Evolutionary conservation across 495 filamentous ascomycete genomes (phyloP), one percentile per base, ranked within the genome.

Genomic region (Xanthoparmelia taractica): DNA sequence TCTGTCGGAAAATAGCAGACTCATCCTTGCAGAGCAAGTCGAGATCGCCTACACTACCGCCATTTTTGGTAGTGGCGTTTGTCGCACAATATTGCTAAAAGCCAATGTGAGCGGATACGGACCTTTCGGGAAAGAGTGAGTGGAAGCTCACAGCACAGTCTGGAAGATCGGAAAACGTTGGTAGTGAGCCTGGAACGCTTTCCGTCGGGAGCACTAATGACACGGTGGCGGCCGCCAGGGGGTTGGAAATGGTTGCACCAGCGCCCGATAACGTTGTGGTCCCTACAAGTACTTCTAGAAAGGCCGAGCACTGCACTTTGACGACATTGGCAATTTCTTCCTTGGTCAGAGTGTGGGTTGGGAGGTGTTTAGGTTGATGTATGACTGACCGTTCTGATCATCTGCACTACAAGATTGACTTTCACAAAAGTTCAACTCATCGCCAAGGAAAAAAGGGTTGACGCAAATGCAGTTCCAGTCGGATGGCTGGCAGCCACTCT

Each of bases 51-150:
- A 33, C 48, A 33, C 20, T 25, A 33, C 48, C 48, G 2, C 48
- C 48, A 54, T 54, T 54, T 15, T 54, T 54, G 20, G 48, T 54
- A 2, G 48, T 54, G 8, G 48, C 48, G 29, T 54, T 54, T 54
- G 8, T 25, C 2, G 48, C 48, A 18, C 48, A 54, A 15, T 12
- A 54, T 54, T 54, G 48, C 48, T 54, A 33, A 17, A 12, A 27
- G 23, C 12, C 10, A 2, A 2, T 2, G 48, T 54, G 29, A 33
- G 29, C 8, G 10, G 8, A 12, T 17, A 15, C 29, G 48, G 29
- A 18, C 4, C 17, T 17, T 23, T 11, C 10, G 2, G 23, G 48
- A 8, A 33, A 2, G 3, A 2, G 3, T 54, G 10, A 54, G 15
- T 6, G 23, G 23, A 33, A 27, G 29, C 48, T 54, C 29, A 54